Evolutionary conservation across 1,139 yeast genomes (phyloP).

Genomic region (Magnusiomyces magnusii): DNA sequence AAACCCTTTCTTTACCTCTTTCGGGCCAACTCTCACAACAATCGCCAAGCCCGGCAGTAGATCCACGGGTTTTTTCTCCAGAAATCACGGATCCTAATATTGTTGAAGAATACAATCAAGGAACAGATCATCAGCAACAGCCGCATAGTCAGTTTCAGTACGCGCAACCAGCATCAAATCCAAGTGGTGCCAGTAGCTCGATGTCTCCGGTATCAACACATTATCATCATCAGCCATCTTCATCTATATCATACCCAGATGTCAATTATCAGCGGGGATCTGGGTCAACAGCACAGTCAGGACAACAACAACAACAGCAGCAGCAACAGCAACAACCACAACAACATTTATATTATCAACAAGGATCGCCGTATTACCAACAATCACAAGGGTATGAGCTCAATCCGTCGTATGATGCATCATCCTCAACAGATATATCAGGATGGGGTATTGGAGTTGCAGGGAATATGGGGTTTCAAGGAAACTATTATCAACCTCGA

Average conservation of each 20-base stretch:
- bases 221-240: background rate
- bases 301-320: background rate
- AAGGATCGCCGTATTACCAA: background rate
- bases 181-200: background rate
- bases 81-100: background rate
- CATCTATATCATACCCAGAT: background rate
- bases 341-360: background rate
- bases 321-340: background rate
- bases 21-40: background rate
- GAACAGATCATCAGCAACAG: background rate
- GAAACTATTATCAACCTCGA: background rate
- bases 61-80: background rate
- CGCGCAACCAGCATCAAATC: background rate
- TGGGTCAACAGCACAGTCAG: background rate
- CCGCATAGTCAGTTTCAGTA: background rate
- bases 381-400: slow-evolving; percentile 2
- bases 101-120: background rate
- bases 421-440: background rate
- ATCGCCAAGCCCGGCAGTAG: background rate
- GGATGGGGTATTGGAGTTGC: slow-evolving; percentile 2
- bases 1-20: slow-evolving; percentile 26
- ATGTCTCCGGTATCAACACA: slow-evolving; percentile 3
- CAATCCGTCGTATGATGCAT: background rate
- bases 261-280: background rate
- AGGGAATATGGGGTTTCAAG: background rate